A percentile compares a stretch with the other conserved stretches of the same genome.
Evolutionary conservation across 2,329 filamentous ascomycete genomes (phyloP).

Genomic region (Diplocarpon rosae): DNA sequence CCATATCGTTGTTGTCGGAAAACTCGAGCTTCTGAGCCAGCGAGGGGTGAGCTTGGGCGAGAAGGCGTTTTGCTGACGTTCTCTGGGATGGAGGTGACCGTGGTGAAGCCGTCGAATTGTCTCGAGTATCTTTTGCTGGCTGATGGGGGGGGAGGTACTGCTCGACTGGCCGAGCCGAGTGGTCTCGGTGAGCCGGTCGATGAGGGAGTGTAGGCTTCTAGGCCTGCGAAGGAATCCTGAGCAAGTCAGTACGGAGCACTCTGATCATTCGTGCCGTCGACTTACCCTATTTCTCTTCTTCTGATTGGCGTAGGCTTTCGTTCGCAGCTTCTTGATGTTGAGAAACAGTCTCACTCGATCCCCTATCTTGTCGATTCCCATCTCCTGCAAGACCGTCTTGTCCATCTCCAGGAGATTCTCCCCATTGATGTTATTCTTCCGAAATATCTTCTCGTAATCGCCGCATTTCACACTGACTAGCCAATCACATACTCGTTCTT

Average conservation of each 20-base stretch:
- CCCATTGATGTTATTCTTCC: conserved; percentile 92
- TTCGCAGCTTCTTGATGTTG: conserved; percentile 72
- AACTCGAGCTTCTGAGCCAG: conserved; percentile 20
- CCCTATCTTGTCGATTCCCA: conserved; percentile 96
- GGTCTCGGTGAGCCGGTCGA: conserved; percentile 56
- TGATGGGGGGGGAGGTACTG: conserved; percentile 33
- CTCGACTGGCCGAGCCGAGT: conserved; percentile 40
- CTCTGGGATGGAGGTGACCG: conserved; percentile 23
- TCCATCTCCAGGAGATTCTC: conserved; percentile 96
- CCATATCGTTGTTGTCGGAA: conserved; percentile 41
- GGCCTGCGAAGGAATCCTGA: conserved; percentile 72
- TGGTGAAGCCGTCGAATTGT: conserved; percentile 37
- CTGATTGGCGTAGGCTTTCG: conserved; percentile 63
- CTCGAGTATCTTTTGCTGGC: conserved; percentile 54
- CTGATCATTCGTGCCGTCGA: conserved; percentile 5
- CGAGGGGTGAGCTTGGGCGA: conserved; percentile 57
- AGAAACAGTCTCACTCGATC: conserved; percentile 87
- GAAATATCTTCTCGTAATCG: conserved; percentile 84
- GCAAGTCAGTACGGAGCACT: conserved; percentile 17
- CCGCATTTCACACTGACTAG: conserved; percentile 82
- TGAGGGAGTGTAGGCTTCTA: conserved; percentile 56
- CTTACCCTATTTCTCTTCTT: conserved; percentile 79
- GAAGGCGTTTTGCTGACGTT: conserved; percentile 46
- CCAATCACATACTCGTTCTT: conserved; percentile 86
- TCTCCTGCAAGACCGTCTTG: conserved; percentile 90